These are phyloP conservation scores for Yamadazyma jaroonii DNA, from an alignment of 1,139 yeast genomes.

Conservation along the genomic window DNA sequence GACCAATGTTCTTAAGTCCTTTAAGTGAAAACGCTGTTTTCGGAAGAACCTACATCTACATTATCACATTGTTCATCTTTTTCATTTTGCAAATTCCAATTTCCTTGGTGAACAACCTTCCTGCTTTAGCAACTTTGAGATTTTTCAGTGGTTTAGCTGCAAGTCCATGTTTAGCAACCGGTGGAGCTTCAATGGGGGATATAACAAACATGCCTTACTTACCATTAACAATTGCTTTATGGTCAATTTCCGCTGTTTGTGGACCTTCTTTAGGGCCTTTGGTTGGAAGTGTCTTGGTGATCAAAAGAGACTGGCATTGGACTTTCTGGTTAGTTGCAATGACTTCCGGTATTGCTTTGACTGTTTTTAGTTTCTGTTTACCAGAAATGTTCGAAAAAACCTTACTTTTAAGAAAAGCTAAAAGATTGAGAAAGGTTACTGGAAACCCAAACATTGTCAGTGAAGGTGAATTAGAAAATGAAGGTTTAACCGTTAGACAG, in stretches of 20 bases:
- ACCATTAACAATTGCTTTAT: constrained; percentile 25
- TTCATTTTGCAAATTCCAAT: constrained; percentile 34
- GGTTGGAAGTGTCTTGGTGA: constrained; percentile 25
- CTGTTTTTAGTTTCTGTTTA: constrained; percentile 31
- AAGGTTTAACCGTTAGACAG: constrained; percentile 15
- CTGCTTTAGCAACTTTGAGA: constrained; percentile 29
- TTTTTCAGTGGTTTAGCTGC: constrained; percentile 34
- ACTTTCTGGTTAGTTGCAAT: constrained; percentile 43
- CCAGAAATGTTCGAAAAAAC: constrained; percentile 53
- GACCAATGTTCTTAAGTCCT: constrained; percentile 55
- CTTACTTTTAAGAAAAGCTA: constrained; percentile 45
- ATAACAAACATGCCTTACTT: constrained; percentile 22
- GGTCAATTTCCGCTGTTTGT: constrained; percentile 28
- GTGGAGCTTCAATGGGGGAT: constrained; percentile 35
- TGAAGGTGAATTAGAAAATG: constrained; percentile 28
- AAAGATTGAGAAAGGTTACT: constrained; percentile 42
- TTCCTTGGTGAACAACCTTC: constrained; percentile 27
- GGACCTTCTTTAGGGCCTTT: constrained; percentile 35
- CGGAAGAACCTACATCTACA: constrained; percentile 48
- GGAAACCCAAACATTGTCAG: constrained; percentile 40
- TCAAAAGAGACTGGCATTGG: constrained; percentile 38
- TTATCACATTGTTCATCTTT: constrained; percentile 28
- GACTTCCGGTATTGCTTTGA: constrained; percentile 29
- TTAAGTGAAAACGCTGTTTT: constrained; percentile 46
- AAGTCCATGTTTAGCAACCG: constrained; percentile 34